phyloP scores from a whole-genome alignment of 345 rosid genomes.

The Laguncularia racemosa region DNA sequence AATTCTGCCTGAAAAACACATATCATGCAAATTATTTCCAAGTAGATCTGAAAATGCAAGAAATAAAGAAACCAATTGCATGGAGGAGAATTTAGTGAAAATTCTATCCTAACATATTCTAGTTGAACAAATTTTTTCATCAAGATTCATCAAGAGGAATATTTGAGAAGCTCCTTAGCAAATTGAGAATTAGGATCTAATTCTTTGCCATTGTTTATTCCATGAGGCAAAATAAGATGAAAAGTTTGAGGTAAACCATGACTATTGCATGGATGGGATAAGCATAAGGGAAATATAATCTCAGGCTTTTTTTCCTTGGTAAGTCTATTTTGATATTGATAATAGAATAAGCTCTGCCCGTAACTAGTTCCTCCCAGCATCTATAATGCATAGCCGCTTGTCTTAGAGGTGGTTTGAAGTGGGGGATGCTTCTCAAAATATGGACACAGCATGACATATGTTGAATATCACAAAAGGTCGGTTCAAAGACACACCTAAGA shows the following conservation, averaged over 20 bases:
- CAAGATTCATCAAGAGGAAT: not conserved
- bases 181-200: conserved; percentile 1
- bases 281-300: no score
- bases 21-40: not conserved
- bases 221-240: no score
- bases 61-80: not conserved
- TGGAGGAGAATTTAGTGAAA: not conserved
- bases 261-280: no score
- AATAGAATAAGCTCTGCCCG: no score
- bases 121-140: not conserved
- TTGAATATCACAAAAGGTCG: no score
- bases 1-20: conserved; percentile 72
- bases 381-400: not conserved
- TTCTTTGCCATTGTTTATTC: not conserved
- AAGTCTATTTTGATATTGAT: no score
- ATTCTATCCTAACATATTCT: not conserved
- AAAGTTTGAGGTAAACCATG: no score
- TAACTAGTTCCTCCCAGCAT: no score
- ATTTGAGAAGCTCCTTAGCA: not conserved
- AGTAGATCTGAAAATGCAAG: not conserved
- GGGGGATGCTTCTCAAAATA: no score
- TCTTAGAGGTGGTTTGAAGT: conserved; percentile 1
- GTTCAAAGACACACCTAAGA: no score
- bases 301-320: no score
- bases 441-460: no score